phyloP scores from a whole-genome alignment of 768 basidiomycete genomes.

The Rhizopogon rudus region DNA sequence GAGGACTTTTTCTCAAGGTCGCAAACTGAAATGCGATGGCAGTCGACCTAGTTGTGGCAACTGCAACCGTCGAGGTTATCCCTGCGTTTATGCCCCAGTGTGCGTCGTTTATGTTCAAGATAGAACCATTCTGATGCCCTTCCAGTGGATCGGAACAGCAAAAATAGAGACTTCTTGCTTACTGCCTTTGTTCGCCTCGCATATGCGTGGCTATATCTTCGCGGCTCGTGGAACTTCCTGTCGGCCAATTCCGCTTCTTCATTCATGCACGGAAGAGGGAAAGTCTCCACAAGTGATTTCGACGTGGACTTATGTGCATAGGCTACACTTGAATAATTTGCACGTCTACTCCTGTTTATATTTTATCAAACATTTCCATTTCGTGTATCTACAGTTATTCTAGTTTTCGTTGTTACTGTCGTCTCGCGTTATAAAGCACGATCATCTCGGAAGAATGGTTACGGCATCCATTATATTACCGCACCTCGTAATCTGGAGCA shows the following conservation, averaged over 20 bases:
- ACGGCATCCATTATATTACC: constrained; percentile 17
- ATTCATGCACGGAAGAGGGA: constrained; percentile 1
- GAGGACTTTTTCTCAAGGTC: constrained; percentile 33
- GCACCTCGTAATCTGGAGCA: constrained; percentile 2
- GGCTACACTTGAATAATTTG: constrained; percentile 20
- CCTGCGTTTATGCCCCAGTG: constrained; percentile 64
- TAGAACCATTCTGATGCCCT: constrained; percentile 10
- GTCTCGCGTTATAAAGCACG: constrained; percentile 6
- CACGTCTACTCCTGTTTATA: constrained; percentile 5
- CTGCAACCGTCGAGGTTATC: constrained; percentile 53
- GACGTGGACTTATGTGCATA: constrained; percentile 21
- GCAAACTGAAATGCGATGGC: constrained; percentile 74
- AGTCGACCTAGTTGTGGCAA: constrained; percentile 57
- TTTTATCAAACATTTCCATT: constrained; percentile 2
- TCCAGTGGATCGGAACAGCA: constrained; percentile 21
- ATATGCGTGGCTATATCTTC: constrained; percentile 3
- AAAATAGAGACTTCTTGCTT: constrained; percentile 20
- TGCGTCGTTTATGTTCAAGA: constrained; percentile 31
- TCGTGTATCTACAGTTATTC: not conserved
- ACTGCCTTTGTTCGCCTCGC: constrained; percentile 17
- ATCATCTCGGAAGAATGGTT: constrained; percentile 21
- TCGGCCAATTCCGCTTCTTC: constrained; percentile 7
- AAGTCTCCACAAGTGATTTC: constrained; percentile 8
- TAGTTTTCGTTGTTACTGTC: not conserved
- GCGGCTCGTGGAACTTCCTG: constrained; percentile 16